Conservation (phyloP, 2,329 filamentous ascomycete genomes). For the Claviceps africana region DNA sequence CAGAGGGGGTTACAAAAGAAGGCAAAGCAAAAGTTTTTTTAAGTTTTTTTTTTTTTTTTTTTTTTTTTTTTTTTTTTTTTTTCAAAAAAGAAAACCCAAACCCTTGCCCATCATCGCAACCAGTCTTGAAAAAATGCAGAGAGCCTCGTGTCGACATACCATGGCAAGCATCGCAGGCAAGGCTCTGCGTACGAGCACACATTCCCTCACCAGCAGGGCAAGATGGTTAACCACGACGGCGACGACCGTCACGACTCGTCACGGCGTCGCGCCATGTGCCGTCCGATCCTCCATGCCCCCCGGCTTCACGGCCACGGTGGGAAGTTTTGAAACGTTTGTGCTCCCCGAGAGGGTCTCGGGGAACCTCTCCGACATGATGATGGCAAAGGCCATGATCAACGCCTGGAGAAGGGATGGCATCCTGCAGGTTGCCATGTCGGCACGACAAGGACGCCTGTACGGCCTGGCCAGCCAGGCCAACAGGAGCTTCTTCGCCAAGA, state of each 20-base stretch:
- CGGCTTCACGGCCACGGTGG: conserved; percentile 13
- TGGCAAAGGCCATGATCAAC: conserved; percentile 26
- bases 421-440: conserved; percentile 28
- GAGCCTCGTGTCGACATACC: not conserved
- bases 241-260: not conserved
- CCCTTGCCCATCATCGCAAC: not conserved
- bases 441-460: conserved; percentile 21
- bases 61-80: too few relatives aligned
- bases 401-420: conserved; percentile 32
- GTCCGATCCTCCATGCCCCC: conserved; percentile 12
- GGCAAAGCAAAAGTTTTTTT: too few relatives aligned
- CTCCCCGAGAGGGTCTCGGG: conserved; percentile 24
- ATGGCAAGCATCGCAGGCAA: conserved; percentile 2
- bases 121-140: not conserved
- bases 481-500: conserved; percentile 24
- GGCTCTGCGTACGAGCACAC: not conserved
- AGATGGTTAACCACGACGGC: not conserved
- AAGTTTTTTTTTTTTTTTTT: too few relatives aligned
- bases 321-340: conserved; percentile 26
- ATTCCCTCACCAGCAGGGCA: not conserved
- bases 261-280: not conserved
- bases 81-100: too few relatives aligned
- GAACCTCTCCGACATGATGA: conserved; percentile 17
- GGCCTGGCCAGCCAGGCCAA: conserved; percentile 23
- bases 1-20: too few relatives aligned